These are phyloP conservation scores for Pelargonium cotyledonis DNA, from an alignment of 441 rosid genomes.

Conservation along the genomic window DNA sequence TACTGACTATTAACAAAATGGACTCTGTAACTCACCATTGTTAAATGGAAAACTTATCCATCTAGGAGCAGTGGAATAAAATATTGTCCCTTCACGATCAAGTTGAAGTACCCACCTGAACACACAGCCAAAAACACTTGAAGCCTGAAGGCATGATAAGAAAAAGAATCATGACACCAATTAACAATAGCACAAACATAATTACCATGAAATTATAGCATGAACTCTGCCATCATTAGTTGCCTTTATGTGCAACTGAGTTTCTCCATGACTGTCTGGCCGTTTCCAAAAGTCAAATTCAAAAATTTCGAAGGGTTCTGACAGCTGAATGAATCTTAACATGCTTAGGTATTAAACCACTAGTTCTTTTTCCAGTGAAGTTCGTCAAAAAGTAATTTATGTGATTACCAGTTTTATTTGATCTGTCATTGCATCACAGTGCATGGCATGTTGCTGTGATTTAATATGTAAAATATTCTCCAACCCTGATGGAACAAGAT, in stretches of 20 bases:
- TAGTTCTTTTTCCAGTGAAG: slow-evolving; percentile 18
- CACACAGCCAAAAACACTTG: not conserved
- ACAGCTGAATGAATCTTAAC: slow-evolving; percentile 62
- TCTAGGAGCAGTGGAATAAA: slow-evolving; percentile 82
- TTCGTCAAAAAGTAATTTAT: slow-evolving; percentile 16
- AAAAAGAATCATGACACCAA: not conserved
- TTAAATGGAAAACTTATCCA: slow-evolving; percentile 53
- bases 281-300: slow-evolving; percentile 95
- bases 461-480: slow-evolving; percentile 46
- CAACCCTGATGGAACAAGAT: slow-evolving; percentile 57
- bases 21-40: slow-evolving; percentile 27
- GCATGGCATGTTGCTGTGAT: slow-evolving; percentile 69
- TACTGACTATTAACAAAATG: not conserved
- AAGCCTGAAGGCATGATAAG: not conserved
- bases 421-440: slow-evolving; percentile 60
- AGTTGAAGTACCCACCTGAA: slow-evolving; percentile 97
- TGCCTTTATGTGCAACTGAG: slow-evolving; percentile 50
- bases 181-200: not conserved
- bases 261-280: slow-evolving; percentile 64
- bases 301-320: slow-evolving; percentile 83
- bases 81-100: slow-evolving; percentile 72
- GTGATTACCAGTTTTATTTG: slow-evolving; percentile 69
- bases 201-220: slow-evolving; percentile 85
- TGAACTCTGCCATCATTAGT: slow-evolving; percentile 54
- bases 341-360: slow-evolving; percentile 33